These are phyloP conservation scores for Pichia terricola DNA, from an alignment of 1,139 yeast genomes.

Conservation along the genomic window DNA sequence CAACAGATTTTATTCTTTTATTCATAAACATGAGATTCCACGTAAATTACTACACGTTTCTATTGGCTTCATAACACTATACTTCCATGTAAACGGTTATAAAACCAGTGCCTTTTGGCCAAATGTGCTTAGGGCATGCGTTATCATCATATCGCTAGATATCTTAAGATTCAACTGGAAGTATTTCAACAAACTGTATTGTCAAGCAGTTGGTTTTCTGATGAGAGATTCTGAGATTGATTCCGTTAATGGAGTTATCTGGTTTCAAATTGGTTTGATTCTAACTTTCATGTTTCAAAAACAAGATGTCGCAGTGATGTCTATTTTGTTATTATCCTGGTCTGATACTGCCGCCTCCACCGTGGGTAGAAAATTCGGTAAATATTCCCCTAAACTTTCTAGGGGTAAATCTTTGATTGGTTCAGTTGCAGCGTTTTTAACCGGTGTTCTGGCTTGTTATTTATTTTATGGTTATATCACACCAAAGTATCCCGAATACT, in stretches of 20 bases:
- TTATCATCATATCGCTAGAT: slow-evolving; percentile 54
- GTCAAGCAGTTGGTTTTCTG: slow-evolving; percentile 60
- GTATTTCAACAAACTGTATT: slow-evolving; percentile 52
- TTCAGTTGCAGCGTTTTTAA: slow-evolving; percentile 67
- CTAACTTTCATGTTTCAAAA: slow-evolving; percentile 62
- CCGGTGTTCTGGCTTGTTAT: slow-evolving; percentile 62
- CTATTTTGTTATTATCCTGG: slow-evolving; percentile 82
- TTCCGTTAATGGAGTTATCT: slow-evolving; percentile 71
- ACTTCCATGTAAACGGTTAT: slow-evolving; percentile 57
- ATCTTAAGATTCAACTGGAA: slow-evolving; percentile 54
- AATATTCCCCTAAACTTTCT: slow-evolving; percentile 70
- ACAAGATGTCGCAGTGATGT: slow-evolving; percentile 70
- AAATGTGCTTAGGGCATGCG: slow-evolving; percentile 47
- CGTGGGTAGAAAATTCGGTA: slow-evolving; percentile 75
- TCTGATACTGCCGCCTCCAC: slow-evolving; percentile 97
- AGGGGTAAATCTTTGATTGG: slow-evolving; percentile 82
- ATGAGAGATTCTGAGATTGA: slow-evolving; percentile 76
- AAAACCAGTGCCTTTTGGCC: slow-evolving; percentile 47
- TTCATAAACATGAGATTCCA: slow-evolving; percentile 71
- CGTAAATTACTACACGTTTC: slow-evolving; percentile 82
- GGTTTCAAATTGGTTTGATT: slow-evolving; percentile 72
- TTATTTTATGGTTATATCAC: slow-evolving; percentile 64
- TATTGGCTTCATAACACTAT: slow-evolving; percentile 72
- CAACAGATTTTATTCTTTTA: slow-evolving; percentile 18
- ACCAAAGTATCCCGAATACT: slow-evolving; percentile 43